These are phyloP conservation scores for Sabuloglossum arenarium DNA, from an alignment of 495 filamentous ascomycete genomes.

Conservation along the genomic window DNA sequence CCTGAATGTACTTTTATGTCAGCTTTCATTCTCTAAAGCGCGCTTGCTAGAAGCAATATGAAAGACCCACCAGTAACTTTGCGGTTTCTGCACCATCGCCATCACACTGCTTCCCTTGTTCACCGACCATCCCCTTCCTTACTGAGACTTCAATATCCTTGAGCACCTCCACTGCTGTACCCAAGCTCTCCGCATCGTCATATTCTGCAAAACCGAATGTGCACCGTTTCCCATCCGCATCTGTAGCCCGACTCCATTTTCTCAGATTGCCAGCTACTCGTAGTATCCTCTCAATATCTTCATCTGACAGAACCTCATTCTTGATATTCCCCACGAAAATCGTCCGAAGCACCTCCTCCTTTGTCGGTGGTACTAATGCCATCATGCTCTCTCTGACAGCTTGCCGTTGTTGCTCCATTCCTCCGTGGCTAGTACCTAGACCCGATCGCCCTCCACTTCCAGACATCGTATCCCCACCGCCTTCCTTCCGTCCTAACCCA, in stretches of 20 bases:
- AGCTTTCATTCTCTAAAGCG: background rate
- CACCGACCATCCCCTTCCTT: constrained; percentile 30
- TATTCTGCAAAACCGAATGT: constrained; percentile 95
- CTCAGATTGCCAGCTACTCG: constrained; percentile 54
- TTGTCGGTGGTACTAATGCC: constrained; percentile 63
- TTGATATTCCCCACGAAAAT: constrained; percentile 81
- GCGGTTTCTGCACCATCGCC: constrained; percentile 46
- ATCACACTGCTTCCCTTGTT: constrained; percentile 16
- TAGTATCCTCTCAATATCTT: constrained; percentile 65
- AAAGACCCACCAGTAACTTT: constrained; percentile 33
- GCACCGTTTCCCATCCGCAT: constrained; percentile 66
- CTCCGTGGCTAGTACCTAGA: constrained; percentile 36
- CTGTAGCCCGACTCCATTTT: constrained; percentile 66
- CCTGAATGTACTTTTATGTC: constrained; percentile 15
- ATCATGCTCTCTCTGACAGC: constrained; percentile 54
- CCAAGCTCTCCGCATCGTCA: constrained; percentile 77
- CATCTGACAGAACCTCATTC: constrained; percentile 53
- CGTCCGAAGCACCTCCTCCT: constrained; percentile 77
- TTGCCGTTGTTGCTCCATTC: constrained; percentile 44
- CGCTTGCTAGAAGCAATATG: background rate
- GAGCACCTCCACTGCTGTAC: constrained; percentile 68
- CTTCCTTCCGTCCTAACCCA: constrained; percentile 15
- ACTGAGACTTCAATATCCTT: constrained; percentile 70
- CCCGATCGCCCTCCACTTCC: constrained; percentile 38
- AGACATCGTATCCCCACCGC: constrained; percentile 21